phyloP scores from a whole-genome alignment of 176 grass and related monocot genomes.

The Coix lacrymajobi region DNA sequence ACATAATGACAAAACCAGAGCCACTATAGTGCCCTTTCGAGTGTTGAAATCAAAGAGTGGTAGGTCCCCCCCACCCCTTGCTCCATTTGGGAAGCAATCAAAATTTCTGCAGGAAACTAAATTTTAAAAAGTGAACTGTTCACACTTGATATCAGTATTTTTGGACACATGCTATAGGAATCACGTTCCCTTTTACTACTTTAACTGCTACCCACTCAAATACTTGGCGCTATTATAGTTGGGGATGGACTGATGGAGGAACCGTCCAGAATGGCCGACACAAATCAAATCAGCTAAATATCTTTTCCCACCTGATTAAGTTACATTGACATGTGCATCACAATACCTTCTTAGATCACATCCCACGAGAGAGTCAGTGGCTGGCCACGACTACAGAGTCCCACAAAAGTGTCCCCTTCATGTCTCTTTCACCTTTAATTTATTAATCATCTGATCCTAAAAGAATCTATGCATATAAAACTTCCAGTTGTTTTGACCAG shows the following conservation, averaged over 20 bases:
- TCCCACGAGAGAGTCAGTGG: constrained; percentile 25
- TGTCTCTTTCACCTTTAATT: constrained; percentile 47
- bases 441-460: constrained; percentile 47
- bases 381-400: constrained; percentile 24
- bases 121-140: neutral
- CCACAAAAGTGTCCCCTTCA: constrained; percentile 30
- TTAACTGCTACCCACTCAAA: constrained; percentile 24
- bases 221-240: constrained; percentile 18
- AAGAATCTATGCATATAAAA: constrained; percentile 44
- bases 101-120: neutral
- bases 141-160: neutral
- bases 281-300: constrained; percentile 26
- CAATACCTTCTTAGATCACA: constrained; percentile 39
- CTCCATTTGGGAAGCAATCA: constrained; percentile 9
- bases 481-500: constrained; percentile 41
- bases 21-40: neutral
- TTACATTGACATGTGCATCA: constrained; percentile 43
- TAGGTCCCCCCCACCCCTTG: neutral
- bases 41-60: neutral
- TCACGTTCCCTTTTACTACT: constrained; percentile 14
- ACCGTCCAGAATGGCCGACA: constrained; percentile 53
- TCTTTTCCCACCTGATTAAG: constrained; percentile 39
- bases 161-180: constrained; percentile 7
- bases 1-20: neutral
- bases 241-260: constrained; percentile 17